Conservation (phyloP, 2,329 filamentous ascomycete genomes). For the Aureobasidium sp. region DNA sequence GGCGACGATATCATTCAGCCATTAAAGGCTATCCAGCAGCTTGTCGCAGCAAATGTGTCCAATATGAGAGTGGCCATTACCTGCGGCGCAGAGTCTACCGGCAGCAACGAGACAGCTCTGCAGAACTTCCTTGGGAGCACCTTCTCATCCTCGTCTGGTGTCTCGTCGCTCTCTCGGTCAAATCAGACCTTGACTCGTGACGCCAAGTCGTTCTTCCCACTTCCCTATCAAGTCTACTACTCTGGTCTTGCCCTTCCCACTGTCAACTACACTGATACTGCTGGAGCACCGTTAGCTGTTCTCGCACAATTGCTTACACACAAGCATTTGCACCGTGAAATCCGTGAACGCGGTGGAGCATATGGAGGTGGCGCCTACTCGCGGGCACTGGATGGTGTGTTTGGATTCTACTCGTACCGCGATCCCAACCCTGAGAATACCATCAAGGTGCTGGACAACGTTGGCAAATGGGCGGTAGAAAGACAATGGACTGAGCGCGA, state of each 20-base stretch:
- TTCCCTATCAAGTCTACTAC: slow-evolving; percentile 97
- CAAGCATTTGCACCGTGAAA: slow-evolving; percentile 94
- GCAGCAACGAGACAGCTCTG: slow-evolving; percentile 63
- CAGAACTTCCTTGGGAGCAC: slow-evolving; percentile 55
- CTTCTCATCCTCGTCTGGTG: slow-evolving; percentile 4
- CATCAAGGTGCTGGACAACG: slow-evolving; percentile 72
- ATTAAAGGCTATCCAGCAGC: slow-evolving; percentile 74
- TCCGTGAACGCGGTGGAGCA: slow-evolving; percentile 93
- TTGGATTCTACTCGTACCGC: slow-evolving; percentile 93
- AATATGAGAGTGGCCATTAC: slow-evolving; percentile 75
- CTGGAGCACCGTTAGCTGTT: slow-evolving; percentile 76
- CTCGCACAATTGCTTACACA: slow-evolving; percentile 89
- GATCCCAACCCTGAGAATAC: slow-evolving; percentile 92
- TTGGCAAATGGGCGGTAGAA: slow-evolving; percentile 75
- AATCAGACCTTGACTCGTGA: slow-evolving; percentile 28
- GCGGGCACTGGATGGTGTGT: slow-evolving; percentile 71
- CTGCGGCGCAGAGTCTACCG: slow-evolving; percentile 68
- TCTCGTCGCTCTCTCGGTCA: slow-evolving; percentile 11
- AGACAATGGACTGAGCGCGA: slow-evolving; percentile 76
- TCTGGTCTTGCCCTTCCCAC: slow-evolving; percentile 76
- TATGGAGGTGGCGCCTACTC: slow-evolving; percentile 90
- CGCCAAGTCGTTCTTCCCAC: slow-evolving; percentile 76
- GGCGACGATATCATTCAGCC: slow-evolving; percentile 48
- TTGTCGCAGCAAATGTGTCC: slow-evolving; percentile 60
- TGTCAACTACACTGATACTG: slow-evolving; percentile 68